phyloP scores from a whole-genome alignment of 1,284 basidiomycete species.

The Ganoderma lucidum region DNA sequence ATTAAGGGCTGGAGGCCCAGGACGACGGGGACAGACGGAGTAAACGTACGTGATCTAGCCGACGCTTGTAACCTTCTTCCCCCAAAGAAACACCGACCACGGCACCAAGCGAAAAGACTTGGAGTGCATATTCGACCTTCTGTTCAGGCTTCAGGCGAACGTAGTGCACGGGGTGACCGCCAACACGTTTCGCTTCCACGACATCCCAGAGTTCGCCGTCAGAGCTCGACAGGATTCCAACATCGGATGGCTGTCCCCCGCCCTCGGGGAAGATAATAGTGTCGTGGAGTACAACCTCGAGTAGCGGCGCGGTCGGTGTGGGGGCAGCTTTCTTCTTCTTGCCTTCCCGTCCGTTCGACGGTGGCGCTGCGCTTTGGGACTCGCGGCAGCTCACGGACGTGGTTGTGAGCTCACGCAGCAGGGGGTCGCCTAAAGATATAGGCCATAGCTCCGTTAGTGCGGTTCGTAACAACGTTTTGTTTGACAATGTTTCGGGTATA shows the following conservation, averaged over 20 bases:
- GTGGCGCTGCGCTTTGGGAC: constrained; percentile 50
- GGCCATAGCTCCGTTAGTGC: background rate
- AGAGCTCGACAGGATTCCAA: constrained; percentile 62
- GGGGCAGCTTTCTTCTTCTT: constrained; percentile 63
- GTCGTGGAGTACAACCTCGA: constrained; percentile 79
- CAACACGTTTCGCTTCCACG: constrained; percentile 74
- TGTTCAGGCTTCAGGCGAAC: constrained; percentile 55
- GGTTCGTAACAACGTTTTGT: constrained; percentile 6
- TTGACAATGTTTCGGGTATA: background rate
- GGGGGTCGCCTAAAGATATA: constrained; percentile 63
- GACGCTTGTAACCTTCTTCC: constrained; percentile 70
- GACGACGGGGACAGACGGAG: background rate
- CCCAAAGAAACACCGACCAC: constrained; percentile 65
- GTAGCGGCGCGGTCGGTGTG: constrained; percentile 54
- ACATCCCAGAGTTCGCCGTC: constrained; percentile 64
- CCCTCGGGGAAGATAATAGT: constrained; percentile 92
- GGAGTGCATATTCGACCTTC: constrained; percentile 53
- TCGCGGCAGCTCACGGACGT: constrained; percentile 57
- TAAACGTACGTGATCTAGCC: constrained; percentile 79
- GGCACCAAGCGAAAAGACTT: constrained; percentile 57
- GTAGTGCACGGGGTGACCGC: constrained; percentile 83
- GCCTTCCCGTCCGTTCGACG: constrained; percentile 53
- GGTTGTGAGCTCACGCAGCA: constrained; percentile 63
- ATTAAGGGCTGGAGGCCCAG: background rate
- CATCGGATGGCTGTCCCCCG: constrained; percentile 87